Conservation (phyloP, 2,329 filamentous ascomycete species). For the Aspergillus sojae region DNA sequence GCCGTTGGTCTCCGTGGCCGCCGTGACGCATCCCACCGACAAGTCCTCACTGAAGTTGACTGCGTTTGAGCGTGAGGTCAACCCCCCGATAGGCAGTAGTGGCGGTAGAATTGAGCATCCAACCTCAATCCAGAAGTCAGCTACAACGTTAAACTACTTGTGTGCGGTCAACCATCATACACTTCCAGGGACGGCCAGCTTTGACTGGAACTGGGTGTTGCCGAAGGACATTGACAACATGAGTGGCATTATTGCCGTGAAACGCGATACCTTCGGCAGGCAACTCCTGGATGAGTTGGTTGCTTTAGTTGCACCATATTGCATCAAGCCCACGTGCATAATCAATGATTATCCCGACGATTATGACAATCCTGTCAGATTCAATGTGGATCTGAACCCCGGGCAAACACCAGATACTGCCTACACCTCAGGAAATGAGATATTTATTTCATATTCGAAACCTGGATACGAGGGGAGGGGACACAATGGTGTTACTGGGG, state of each 20-base stretch:
- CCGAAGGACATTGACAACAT: background rate
- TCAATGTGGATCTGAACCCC: no score
- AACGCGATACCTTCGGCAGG: background rate
- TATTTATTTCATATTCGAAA: no score
- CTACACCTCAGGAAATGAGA: no score
- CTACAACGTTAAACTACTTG: background rate
- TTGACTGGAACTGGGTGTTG: conserved; percentile 11
- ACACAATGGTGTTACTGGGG: no score
- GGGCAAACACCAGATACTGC: no score
- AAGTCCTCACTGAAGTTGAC: background rate
- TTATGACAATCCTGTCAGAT: no score
- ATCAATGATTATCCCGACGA: no score
- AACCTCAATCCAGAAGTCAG: background rate
- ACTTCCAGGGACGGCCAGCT: background rate
- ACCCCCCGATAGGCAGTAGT: background rate
- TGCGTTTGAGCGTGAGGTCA: background rate
- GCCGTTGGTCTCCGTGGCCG: background rate
- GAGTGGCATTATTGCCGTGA: conserved; percentile 10
- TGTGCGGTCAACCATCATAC: background rate
- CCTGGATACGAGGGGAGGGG: no score
- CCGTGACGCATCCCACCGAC: background rate
- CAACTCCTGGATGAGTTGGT: no score
- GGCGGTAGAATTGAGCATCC: background rate
- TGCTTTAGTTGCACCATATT: no score
- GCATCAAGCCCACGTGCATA: no score